Conservation (phyloP, 768 basidiomycete species). For the Trametes meyenii region DNA sequence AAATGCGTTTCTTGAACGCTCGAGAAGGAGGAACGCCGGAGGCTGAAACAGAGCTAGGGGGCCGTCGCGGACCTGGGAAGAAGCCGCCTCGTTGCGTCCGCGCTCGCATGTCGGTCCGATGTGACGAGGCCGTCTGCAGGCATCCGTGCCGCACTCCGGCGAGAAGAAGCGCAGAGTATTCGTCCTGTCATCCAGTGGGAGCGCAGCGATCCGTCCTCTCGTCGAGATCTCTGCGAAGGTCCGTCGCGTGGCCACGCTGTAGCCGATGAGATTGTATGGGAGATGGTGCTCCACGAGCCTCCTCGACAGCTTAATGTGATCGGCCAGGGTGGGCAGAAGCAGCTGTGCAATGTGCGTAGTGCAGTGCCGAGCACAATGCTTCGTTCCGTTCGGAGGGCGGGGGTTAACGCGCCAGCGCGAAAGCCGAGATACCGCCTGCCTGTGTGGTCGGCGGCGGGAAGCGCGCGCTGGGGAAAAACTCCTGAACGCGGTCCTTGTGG, state of each 20-base stretch:
- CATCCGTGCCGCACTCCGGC: conserved; percentile 6
- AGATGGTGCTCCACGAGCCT: background rate
- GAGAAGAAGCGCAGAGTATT: background rate
- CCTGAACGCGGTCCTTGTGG: background rate
- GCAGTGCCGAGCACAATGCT: background rate
- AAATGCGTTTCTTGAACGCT: background rate
- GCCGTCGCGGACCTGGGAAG: conserved; percentile 6
- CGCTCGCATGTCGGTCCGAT: conserved; percentile 19
- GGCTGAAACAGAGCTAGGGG: background rate
- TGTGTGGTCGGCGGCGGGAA: background rate
- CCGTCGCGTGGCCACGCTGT: background rate
- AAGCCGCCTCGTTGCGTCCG: conserved; percentile 19
- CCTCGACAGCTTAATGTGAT: background rate
- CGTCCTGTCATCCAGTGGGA: background rate
- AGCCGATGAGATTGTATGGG: conserved; percentile 4
- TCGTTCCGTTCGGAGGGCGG: background rate
- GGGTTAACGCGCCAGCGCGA: too few species aligned
- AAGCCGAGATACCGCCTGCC: too few species aligned
- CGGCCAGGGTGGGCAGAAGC: background rate
- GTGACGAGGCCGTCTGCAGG: conserved; percentile 7
- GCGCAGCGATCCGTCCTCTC: background rate
- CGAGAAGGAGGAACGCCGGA: background rate
- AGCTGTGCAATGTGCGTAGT: background rate
- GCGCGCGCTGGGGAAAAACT: background rate
- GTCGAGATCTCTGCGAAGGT: conserved; percentile 10